These are phyloP conservation scores for Isabelozyma gotoi DNA, from an alignment of 805 yeast species.

Conservation along the genomic window DNA sequence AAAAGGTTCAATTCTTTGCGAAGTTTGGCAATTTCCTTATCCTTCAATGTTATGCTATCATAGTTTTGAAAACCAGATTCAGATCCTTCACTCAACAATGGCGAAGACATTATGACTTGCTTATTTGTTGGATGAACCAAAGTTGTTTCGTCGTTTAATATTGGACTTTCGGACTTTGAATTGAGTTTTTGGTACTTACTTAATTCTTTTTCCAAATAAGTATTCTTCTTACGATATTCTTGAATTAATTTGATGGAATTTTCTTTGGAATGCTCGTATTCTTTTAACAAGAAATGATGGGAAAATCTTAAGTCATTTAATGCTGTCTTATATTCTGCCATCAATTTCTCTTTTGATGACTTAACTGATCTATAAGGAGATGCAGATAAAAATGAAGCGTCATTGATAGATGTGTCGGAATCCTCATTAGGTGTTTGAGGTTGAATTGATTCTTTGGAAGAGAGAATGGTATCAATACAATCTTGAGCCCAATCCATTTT, in stretches of 20 bases:
- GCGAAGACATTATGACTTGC: background rate
- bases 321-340: slow-evolving; percentile 52
- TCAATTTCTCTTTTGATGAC: slow-evolving; percentile 15
- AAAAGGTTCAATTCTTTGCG: slow-evolving; percentile 45
- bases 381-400: slow-evolving; percentile 26
- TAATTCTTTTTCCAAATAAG: slow-evolving; percentile 51
- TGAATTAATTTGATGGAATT: slow-evolving; percentile 54
- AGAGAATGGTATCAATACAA: slow-evolving; percentile 37
- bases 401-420: slow-evolving; percentile 12
- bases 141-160: background rate
- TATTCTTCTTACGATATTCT: slow-evolving; percentile 51
- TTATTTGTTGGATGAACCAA: background rate
- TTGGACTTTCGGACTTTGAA: background rate
- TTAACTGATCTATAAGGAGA: slow-evolving; percentile 18
- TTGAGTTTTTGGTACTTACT: slow-evolving; percentile 2
- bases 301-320: slow-evolving; percentile 69
- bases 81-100: slow-evolving; percentile 5
- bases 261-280: slow-evolving; percentile 64
- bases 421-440: slow-evolving; percentile 4
- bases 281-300: slow-evolving; percentile 65
- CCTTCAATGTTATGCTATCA: slow-evolving; percentile 22
- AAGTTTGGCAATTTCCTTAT: slow-evolving; percentile 41
- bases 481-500: slow-evolving; percentile 36
- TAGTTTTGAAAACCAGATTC: slow-evolving; percentile 1
- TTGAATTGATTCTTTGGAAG: slow-evolving; percentile 1